phyloP scores from a whole-genome alignment of 345 rosid species.

The Salix arbutifolia region DNA sequence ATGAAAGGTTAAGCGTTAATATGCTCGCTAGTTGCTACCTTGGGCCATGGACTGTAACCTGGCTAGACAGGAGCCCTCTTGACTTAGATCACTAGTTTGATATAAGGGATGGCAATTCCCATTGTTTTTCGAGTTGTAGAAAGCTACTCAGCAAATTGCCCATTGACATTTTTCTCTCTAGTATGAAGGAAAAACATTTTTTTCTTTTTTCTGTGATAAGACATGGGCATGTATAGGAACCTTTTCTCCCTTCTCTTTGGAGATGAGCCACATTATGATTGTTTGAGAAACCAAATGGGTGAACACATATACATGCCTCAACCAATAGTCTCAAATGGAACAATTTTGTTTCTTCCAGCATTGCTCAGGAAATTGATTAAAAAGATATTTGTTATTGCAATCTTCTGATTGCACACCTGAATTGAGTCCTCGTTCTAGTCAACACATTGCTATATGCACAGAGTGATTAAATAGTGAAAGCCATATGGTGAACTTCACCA shows the following conservation, averaged over 20 bases:
- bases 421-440: background rate
- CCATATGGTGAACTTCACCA: background rate
- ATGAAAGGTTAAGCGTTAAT: too few species aligned
- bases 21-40: too few species aligned
- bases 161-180: background rate
- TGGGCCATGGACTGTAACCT: background rate
- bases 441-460: background rate
- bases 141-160: background rate
- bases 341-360: too few species aligned
- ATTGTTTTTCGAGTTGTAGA: background rate
- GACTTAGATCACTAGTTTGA: background rate
- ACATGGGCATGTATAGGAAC: background rate
- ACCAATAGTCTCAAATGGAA: background rate
- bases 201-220: background rate
- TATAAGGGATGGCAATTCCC: background rate
- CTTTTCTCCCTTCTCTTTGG: background rate
- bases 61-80: background rate
- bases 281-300: background rate
- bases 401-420: background rate
- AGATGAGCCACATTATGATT: background rate
- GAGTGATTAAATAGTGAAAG: background rate
- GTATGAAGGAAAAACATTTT: background rate
- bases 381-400: too few species aligned
- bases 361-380: too few species aligned
- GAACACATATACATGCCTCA: background rate